phyloP scores from a whole-genome alignment of 345 rosid genomes.

The Melaleuca alternifolia region DNA sequence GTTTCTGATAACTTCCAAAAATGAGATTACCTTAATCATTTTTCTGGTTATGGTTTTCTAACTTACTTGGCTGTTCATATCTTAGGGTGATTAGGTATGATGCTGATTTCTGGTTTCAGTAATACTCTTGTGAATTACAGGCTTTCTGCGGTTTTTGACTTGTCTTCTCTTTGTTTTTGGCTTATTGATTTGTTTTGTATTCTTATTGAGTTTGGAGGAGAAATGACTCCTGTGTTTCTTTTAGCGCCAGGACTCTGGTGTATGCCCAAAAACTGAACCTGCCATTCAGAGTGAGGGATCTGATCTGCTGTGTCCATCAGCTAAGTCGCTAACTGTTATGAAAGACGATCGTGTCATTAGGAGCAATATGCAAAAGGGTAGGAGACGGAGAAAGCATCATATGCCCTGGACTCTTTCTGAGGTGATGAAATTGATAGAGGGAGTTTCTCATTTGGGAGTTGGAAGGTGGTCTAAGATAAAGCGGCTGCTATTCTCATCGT shows the following conservation, averaged over 20 bases:
- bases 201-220: background rate
- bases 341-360: background rate
- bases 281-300: background rate
- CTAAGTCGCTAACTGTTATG: background rate
- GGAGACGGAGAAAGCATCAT: conserved; percentile 11
- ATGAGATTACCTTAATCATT: background rate
- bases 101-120: background rate
- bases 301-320: background rate
- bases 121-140: background rate
- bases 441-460: conserved; percentile 17
- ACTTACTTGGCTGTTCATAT: background rate
- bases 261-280: background rate
- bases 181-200: background rate
- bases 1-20: background rate
- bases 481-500: conserved; percentile 13
- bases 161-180: background rate
- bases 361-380: conserved; percentile 3
- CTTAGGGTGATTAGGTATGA: background rate
- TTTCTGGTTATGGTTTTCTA: background rate
- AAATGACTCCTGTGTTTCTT: background rate
- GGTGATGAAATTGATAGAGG: conserved; percentile 22
- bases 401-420: conserved; percentile 20
- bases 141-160: background rate
- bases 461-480: conserved; percentile 31
- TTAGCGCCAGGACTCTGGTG: conserved; percentile 1